These are phyloP conservation scores for Lasiosphaeris hirsuta DNA, from an alignment of 495 filamentous ascomycete species.

Conservation along the genomic window DNA sequence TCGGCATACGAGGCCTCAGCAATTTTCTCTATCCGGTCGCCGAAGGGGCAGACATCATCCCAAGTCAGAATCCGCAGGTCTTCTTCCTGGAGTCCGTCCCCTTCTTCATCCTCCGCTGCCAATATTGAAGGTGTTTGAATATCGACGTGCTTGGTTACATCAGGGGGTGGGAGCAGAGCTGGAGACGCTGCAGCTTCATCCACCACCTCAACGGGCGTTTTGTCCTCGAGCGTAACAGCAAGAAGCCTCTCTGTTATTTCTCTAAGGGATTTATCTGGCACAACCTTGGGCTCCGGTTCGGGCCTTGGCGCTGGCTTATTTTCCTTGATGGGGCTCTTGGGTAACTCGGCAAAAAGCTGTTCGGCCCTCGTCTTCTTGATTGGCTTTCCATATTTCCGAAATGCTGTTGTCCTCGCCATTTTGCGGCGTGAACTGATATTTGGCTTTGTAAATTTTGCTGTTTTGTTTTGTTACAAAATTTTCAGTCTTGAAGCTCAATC, in stretches of 20 bases:
- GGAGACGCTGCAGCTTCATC: no score
- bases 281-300: background rate
- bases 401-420: constrained; percentile 34
- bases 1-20: constrained; percentile 68
- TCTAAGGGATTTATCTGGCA: background rate
- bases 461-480: background rate
- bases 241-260: constrained; percentile 14
- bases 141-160: background rate
- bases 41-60: constrained; percentile 47
- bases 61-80: constrained; percentile 44
- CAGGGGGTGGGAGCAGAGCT: no score
- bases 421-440: constrained; percentile 1
- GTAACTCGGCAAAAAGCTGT: constrained; percentile 42
- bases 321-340: constrained; percentile 33
- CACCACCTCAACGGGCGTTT: background rate
- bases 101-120: background rate
- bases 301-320: background rate
- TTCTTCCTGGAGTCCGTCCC: constrained; percentile 1
- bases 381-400: constrained; percentile 45
- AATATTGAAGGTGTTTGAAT: background rate
- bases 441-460: background rate
- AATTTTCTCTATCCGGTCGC: constrained; percentile 57
- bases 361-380: constrained; percentile 34
- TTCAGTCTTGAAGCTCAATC: background rate
- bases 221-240: constrained; percentile 4